Conservation (phyloP, 257 asterid species). For the Scutellaria barbata region DNA sequence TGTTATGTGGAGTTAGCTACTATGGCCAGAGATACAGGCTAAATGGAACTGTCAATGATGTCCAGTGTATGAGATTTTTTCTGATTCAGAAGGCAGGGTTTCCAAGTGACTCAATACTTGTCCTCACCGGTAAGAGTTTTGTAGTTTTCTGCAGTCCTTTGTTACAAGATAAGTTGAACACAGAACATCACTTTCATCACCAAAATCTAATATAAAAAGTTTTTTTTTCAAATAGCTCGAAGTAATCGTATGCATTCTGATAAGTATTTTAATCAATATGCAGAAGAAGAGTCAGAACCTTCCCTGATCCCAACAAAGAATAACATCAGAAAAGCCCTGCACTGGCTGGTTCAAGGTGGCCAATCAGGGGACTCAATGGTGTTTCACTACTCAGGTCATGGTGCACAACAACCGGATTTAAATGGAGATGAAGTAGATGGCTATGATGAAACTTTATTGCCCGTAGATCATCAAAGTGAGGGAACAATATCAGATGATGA, state of each 20-base stretch:
- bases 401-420: conserved; percentile 47
- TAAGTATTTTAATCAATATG: conserved; percentile 28
- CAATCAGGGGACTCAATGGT: conserved; percentile 66
- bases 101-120: conserved; percentile 59
- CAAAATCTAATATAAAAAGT: neutral
- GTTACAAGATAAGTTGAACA: neutral
- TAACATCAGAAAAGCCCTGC: conserved; percentile 58
- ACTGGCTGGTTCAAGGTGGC: conserved; percentile 65
- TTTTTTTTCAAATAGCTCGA: conserved; percentile 11
- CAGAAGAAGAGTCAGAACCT: conserved; percentile 57
- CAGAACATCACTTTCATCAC: conserved; percentile 5
- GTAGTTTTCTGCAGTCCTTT: neutral
- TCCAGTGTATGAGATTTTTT: conserved; percentile 52
- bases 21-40: conserved; percentile 53
- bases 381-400: conserved; percentile 70
- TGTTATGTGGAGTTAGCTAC: conserved; percentile 69
- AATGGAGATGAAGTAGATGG: conserved; percentile 62
- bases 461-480: conserved; percentile 52
- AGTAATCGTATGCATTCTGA: conserved; percentile 22
- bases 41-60: conserved; percentile 64
- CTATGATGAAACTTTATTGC: conserved; percentile 60
- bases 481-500: conserved; percentile 68
- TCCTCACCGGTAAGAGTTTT: conserved; percentile 60
- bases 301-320: conserved; percentile 54
- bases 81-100: conserved; percentile 53